Evolutionary conservation across 2,329 filamentous ascomycete genomes (phyloP), one percentile per base, ranked within the genome.

Genomic region (Claviceps lovelessii): DNA sequence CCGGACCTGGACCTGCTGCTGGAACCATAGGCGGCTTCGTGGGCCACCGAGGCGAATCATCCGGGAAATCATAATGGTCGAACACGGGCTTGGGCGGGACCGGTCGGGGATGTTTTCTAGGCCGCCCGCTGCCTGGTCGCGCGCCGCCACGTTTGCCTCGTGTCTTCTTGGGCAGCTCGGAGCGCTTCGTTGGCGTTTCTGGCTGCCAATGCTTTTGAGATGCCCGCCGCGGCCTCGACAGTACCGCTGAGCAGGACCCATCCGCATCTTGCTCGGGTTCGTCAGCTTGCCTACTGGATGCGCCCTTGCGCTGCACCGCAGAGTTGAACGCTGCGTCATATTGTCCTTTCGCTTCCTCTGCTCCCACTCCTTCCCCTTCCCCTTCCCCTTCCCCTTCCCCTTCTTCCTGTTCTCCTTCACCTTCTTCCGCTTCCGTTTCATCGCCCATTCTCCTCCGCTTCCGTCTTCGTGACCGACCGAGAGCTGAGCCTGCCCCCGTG

Each of bases 81-180:
- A 23, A 35, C 15, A 51, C n/a, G 5, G 55, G 44, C 37, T 59
- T 57, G 29, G 57, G 53, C 13, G 57, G 54, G n/a, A 49, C 48
- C 35, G 58, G 59, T 37, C 65, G 64, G 37, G 67, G 68, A 44
- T 71, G 67, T 60, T 70, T 71, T 61, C 69, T 68, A 62, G 69
- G 69, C 49, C 69, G 63, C 33, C 69, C 69, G 55, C 69, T 71
- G 11, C 69, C 68, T 5, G 69, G 69, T 49, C 68, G 63, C 35
- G 68, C 69, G 8, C 69, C 69, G 37, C 68, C 69, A 45, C 68
- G 64, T 57, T 71, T 70, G 41, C 68, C 68, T 29, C 65, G 60
- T 31, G 63, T 61, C 59, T 69, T 70, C n/a, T 69, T 70, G 15
- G 59, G 59, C 49, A 61, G 61, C 61, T 55, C 58, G 55, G 52